Conservation (phyloP, 192 early-diverging fungal genomes). For the Chytriomyces sp. region DNA sequence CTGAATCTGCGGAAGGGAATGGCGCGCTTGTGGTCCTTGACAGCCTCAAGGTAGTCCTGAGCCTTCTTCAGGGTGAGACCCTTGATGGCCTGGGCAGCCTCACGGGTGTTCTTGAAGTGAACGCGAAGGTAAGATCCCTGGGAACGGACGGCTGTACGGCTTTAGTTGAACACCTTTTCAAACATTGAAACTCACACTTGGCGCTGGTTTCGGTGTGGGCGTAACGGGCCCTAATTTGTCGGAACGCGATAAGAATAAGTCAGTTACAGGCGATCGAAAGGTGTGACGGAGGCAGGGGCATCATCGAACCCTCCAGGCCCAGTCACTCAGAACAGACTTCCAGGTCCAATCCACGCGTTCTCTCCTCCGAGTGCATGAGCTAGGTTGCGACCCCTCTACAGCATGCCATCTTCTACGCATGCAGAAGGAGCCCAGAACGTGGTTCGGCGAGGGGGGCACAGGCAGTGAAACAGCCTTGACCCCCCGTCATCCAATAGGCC, state of each 20-base stretch:
- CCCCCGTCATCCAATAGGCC: too few species aligned
- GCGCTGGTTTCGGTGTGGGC: conserved; percentile 31
- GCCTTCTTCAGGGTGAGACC: conserved; percentile 93
- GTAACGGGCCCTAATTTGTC: conserved; percentile 36
- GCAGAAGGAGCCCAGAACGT: too few species aligned
- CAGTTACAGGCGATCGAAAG: too few species aligned
- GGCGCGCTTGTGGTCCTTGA: conserved; percentile 95
- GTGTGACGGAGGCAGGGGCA: too few species aligned
- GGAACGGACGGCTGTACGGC: conserved; percentile 75
- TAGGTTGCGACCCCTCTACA: too few species aligned
- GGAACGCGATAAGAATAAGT: too few species aligned
- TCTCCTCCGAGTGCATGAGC: too few species aligned
- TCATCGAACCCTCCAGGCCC: not conserved
- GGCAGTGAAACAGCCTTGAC: too few species aligned
- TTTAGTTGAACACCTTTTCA: not conserved
- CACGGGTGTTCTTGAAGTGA: conserved; percentile 97
- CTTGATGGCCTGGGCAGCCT: conserved; percentile 89
- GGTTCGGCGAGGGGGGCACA: too few species aligned
- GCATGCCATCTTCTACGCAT: too few species aligned
- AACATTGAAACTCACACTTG: conserved; percentile 27
- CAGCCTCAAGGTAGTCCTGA: conserved; percentile 87
- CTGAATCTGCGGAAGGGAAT: conserved; percentile 97
- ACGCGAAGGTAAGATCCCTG: conserved; percentile 89
- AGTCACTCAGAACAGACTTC: too few species aligned
- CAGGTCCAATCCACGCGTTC: too few species aligned